phyloP scores from a whole-genome alignment of 495 filamentous ascomycete genomes.

The Amorphotheca resinae region DNA sequence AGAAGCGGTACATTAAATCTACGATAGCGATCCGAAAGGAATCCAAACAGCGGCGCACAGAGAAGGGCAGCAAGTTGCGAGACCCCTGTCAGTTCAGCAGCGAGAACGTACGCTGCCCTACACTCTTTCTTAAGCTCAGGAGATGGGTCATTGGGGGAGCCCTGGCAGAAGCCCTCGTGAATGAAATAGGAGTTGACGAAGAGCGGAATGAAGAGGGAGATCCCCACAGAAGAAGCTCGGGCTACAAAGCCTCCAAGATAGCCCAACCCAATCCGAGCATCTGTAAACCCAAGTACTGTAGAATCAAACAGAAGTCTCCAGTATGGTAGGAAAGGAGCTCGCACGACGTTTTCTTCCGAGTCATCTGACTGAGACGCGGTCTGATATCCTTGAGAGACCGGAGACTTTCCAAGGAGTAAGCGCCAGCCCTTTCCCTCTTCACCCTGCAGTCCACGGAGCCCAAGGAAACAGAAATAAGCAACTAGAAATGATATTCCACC shows the following conservation, averaged over 20 bases:
- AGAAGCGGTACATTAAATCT: conserved; percentile 63
- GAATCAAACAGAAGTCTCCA: conserved; percentile 47
- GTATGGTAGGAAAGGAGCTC: conserved; percentile 29
- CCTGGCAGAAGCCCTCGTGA: conserved; percentile 61
- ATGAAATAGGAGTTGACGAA: conserved; percentile 86
- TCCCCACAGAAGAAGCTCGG: conserved; percentile 87
- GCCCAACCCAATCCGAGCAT: conserved; percentile 66
- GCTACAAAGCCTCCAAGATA: conserved; percentile 95
- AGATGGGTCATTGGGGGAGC: conserved; percentile 40
- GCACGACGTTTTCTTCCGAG: background rate
- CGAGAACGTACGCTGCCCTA: conserved; percentile 68
- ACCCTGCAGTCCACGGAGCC: conserved; percentile 62
- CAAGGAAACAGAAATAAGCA: conserved; percentile 63
- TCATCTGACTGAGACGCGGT: background rate
- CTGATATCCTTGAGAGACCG: conserved; percentile 12
- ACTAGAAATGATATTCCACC: conserved; percentile 58
- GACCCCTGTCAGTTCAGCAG: conserved; percentile 72
- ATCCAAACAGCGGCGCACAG: conserved; percentile 78
- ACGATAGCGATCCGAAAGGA: conserved; percentile 46
- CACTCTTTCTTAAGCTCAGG: conserved; percentile 71
- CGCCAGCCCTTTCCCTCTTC: conserved; percentile 65
- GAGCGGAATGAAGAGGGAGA: conserved; percentile 86
- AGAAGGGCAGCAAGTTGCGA: conserved; percentile 79
- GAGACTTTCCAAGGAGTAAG: conserved; percentile 30
- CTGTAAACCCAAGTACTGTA: conserved; percentile 56